Conservation (phyloP, 2,329 filamentous ascomycete genomes). For the Parascedosporium putredinis region DNA sequence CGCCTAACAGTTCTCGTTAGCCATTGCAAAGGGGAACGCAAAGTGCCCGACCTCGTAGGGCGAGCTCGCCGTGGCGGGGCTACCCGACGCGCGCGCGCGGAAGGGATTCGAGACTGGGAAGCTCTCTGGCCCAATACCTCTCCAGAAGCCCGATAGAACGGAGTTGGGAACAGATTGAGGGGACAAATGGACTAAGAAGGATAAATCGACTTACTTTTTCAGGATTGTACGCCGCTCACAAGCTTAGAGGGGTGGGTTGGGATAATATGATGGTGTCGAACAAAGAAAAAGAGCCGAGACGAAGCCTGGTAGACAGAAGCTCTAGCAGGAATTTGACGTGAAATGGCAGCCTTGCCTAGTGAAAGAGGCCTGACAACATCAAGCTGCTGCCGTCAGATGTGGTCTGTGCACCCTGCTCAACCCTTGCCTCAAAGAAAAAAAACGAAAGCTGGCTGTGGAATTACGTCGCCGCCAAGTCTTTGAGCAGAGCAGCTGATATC, state of each 20-base stretch:
- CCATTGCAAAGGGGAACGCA: not conserved
- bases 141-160: too few relatives aligned
- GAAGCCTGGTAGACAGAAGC: not conserved
- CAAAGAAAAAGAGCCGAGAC: not conserved
- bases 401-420: not conserved
- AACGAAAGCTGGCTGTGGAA: not conserved
- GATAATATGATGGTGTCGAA: not conserved
- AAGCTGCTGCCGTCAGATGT: not conserved
- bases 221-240: too few relatives aligned
- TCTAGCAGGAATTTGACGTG: too few relatives aligned
- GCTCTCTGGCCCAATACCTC: too few relatives aligned
- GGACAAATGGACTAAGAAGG: too few relatives aligned
- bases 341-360: not conserved
- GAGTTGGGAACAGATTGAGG: too few relatives aligned
- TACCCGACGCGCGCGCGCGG: not conserved
- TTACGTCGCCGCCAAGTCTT: not conserved
- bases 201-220: too few relatives aligned
- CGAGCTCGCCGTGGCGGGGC: not conserved
- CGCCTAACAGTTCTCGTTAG: too few relatives aligned
- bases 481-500: not conserved
- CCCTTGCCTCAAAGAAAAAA: too few relatives aligned
- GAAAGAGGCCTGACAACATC: not conserved
- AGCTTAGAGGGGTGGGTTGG: not conserved
- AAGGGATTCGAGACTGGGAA: too few relatives aligned
- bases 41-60: not conserved